Percentiles rank a stretch among this genome's conserved stretches.
Conservation (phyloP, 805 yeast genomes). For the Nakazawaea molendinolei region DNA sequence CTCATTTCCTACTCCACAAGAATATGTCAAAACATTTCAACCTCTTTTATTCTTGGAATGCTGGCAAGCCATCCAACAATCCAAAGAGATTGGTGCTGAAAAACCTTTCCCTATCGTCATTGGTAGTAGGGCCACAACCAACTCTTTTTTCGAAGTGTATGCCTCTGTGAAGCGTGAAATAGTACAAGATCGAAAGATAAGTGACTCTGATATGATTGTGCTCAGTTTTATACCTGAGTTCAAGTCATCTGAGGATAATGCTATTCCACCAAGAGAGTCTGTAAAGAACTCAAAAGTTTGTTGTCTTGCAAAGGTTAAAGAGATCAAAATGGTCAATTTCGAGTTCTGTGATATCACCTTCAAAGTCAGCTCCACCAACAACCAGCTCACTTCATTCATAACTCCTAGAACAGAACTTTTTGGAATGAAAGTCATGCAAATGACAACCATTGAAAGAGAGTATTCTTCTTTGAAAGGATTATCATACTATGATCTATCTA, state of each 20-base stretch:
- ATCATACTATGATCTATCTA: slow-evolving; percentile 71
- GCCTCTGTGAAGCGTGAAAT: slow-evolving; percentile 55
- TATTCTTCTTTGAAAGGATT: slow-evolving; percentile 77
- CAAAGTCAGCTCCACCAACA: slow-evolving; percentile 50
- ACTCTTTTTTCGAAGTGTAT: slow-evolving; percentile 82
- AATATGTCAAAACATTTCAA: slow-evolving; percentile 63
- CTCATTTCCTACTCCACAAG: slow-evolving; percentile 48
- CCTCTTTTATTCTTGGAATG: slow-evolving; percentile 85
- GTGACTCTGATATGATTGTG: slow-evolving; percentile 73
- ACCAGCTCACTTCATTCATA: slow-evolving; percentile 45
- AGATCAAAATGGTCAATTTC: slow-evolving; percentile 56
- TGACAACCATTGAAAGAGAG: slow-evolving; percentile 93
- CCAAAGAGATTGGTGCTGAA: slow-evolving; percentile 54
- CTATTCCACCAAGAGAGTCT: slow-evolving; percentile 24
- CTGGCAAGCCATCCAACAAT: slow-evolving; percentile 83
- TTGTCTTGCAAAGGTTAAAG: slow-evolving; percentile 77
- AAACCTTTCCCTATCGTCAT: slow-evolving; percentile 59
- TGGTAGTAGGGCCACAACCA: slow-evolving; percentile 79
- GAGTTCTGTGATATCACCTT: slow-evolving; percentile 73
- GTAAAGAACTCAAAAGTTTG: slow-evolving; percentile 31
- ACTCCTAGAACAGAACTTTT: slow-evolving; percentile 58
- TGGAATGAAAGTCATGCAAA: slow-evolving; percentile 72
- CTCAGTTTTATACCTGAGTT: slow-evolving; percentile 53
- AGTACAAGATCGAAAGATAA: slow-evolving; percentile 44
- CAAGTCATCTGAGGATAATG: slow-evolving; percentile 19